These are phyloP conservation scores for Epichloe gansuensis DNA, from an alignment of 2,329 filamentous ascomycete species.

Conservation along the genomic window DNA sequence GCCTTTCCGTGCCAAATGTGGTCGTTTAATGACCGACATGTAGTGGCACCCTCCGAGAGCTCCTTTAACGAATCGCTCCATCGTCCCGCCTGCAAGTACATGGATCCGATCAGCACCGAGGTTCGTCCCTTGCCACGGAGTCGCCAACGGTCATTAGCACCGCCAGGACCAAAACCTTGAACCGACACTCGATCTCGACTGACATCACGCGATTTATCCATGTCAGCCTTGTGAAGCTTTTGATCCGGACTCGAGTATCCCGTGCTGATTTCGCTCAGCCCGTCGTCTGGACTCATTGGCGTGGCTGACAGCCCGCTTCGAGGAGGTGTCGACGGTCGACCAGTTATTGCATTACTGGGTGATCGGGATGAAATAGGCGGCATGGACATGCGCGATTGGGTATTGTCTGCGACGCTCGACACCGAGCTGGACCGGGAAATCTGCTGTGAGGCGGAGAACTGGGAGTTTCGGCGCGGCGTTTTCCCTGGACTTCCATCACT, in stretches of 20 bases:
- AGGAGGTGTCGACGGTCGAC: slow-evolving; percentile 37
- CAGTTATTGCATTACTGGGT: slow-evolving; percentile 30
- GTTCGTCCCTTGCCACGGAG: slow-evolving; percentile 71
- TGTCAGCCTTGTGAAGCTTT: slow-evolving; percentile 23
- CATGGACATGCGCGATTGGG: slow-evolving; percentile 67
- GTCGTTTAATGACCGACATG: slow-evolving; percentile 70
- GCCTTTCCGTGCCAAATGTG: slow-evolving; percentile 97
- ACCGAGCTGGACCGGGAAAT: slow-evolving; percentile 41
- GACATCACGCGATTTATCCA: slow-evolving; percentile 34
- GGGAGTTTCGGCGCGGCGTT: slow-evolving; percentile 39
- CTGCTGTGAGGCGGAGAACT: slow-evolving; percentile 30
- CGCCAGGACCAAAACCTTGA: slow-evolving; percentile 58
- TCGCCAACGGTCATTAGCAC: slow-evolving; percentile 63
- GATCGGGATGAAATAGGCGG: slow-evolving; percentile 45
- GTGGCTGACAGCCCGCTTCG: slow-evolving; percentile 36
- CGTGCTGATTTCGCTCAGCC: slow-evolving; percentile 23
- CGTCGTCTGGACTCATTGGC: slow-evolving; percentile 35
- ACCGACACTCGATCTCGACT: slow-evolving; percentile 46
- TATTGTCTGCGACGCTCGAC: slow-evolving; percentile 40
- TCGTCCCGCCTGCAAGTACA: slow-evolving; percentile 79
- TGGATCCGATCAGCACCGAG: slow-evolving; percentile 65
- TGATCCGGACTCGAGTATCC: slow-evolving; percentile 30
- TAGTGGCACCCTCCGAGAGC: slow-evolving; percentile 64
- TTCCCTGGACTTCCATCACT: slow-evolving; percentile 26
- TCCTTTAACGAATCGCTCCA: slow-evolving; percentile 83